Conservation (phyloP, 805 yeast genomes). For the Saccharomyces kudriavzevii region DNA sequence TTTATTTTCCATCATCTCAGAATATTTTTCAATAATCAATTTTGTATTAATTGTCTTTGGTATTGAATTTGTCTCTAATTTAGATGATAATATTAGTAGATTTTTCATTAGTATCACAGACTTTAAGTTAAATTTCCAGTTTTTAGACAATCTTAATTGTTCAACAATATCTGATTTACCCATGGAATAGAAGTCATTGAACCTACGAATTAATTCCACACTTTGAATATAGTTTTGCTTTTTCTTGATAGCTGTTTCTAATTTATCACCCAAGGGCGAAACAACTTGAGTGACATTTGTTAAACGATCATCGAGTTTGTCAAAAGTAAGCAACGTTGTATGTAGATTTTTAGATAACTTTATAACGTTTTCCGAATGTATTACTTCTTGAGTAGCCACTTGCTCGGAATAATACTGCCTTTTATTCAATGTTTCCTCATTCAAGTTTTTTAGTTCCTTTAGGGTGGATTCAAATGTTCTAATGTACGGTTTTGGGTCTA, state of each 20-base stretch:
- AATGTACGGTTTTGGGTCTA: slow-evolving; percentile 92
- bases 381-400: slow-evolving; percentile 52
- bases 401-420: slow-evolving; percentile 47
- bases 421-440: slow-evolving; percentile 44
- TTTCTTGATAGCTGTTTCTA: slow-evolving; percentile 59
- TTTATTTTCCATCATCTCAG: slow-evolving; percentile 67
- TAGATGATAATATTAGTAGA: slow-evolving; percentile 53
- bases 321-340: slow-evolving; percentile 17
- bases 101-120: slow-evolving; percentile 67
- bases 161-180: slow-evolving; percentile 48
- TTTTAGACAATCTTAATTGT: slow-evolving; percentile 41
- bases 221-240: slow-evolving; percentile 68
- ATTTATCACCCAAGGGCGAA: slow-evolving; percentile 60
- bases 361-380: slow-evolving; percentile 61
- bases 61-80: slow-evolving; percentile 49
- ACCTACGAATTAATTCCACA: slow-evolving; percentile 65
- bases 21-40: slow-evolving; percentile 51
- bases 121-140: slow-evolving; percentile 42
- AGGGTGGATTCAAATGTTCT: slow-evolving; percentile 85
- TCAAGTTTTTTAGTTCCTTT: slow-evolving; percentile 56
- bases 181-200: slow-evolving; percentile 57
- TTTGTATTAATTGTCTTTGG: slow-evolving; percentile 35
- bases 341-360: slow-evolving; percentile 24
- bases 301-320: slow-evolving; percentile 22
- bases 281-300: slow-evolving; percentile 50